These are phyloP conservation scores for Tritrichomonas foetus DNA, from an alignment of 208 protist species.

Conservation along the genomic window DNA sequence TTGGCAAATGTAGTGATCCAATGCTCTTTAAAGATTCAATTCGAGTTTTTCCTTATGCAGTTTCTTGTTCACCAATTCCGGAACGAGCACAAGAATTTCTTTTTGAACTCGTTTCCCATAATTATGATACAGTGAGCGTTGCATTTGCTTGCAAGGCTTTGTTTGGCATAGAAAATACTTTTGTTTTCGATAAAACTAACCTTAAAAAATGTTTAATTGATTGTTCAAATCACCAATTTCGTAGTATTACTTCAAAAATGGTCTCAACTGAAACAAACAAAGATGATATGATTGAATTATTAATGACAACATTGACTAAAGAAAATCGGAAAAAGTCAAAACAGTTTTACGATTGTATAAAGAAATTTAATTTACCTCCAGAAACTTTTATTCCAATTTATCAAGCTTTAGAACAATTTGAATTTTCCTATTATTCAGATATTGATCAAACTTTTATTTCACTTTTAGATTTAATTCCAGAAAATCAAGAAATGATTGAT, in stretches of 20 bases:
- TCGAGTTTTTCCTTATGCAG: too few species aligned
- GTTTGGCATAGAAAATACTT: background rate
- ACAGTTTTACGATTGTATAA: background rate
- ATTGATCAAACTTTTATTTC: slow-evolving; percentile 1
- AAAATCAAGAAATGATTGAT: background rate
- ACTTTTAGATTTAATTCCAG: background rate
- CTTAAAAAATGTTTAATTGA: background rate
- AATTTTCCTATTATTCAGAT: background rate
- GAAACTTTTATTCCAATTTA: background rate
- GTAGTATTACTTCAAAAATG: background rate
- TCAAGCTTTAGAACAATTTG: background rate
- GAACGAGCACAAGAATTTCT: too few species aligned
- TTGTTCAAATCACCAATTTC: background rate
- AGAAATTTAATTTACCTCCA: background rate
- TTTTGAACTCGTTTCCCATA: background rate
- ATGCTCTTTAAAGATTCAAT: too few species aligned
- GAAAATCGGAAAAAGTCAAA: background rate
- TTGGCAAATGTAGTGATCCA: too few species aligned
- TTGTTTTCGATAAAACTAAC: background rate
- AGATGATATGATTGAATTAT: background rate
- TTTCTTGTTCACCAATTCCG: too few species aligned
- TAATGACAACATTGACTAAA: background rate
- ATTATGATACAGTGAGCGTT: background rate
- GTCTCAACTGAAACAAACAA: background rate
- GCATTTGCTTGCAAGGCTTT: background rate